Evolutionary conservation across 306 rosid genomes (phyloP).

Genomic region (Rosa persica): DNA sequence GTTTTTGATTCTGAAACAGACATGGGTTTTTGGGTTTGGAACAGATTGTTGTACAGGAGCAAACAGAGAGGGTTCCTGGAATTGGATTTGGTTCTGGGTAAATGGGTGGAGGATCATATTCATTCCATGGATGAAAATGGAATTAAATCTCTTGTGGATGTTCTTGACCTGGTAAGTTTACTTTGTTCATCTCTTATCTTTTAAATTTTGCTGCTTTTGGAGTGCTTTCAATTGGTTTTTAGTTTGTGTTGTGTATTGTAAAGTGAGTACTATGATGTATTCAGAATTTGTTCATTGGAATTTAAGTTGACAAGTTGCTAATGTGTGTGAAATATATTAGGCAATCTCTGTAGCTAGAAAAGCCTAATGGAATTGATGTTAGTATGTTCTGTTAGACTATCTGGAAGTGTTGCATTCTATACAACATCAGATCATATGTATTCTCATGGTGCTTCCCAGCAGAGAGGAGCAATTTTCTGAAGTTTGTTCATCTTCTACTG

Average conservation of each 20-base stretch:
- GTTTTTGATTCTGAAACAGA: not conserved
- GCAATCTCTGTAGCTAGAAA: not conserved
- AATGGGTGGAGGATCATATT: conserved; percentile 84
- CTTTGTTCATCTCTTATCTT: not conserved
- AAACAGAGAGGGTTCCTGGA: conserved; percentile 87
- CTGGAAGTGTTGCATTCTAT: not conserved
- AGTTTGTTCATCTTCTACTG: not conserved
- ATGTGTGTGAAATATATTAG: not conserved
- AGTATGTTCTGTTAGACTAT: not conserved
- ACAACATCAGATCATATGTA: not conserved
- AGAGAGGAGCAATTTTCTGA: not conserved
- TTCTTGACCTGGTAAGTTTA: conserved; percentile 65
- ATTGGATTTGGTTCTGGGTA: conserved; percentile 85
- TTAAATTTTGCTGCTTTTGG: not conserved
- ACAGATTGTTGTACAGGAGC: conserved; percentile 79
- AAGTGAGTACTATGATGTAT: not conserved
- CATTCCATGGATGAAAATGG: conserved; percentile 68
- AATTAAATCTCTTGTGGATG: conserved; percentile 56
- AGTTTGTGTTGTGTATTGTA: not conserved
- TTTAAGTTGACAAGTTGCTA: not conserved
- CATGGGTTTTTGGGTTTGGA: not conserved
- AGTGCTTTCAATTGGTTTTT: not conserved
- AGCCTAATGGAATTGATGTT: not conserved
- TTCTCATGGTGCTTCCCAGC: not conserved
- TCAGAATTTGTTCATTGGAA: not conserved